Conservation (phyloP, 1,139 yeast species). For the Blastobotrys persicus region DNA sequence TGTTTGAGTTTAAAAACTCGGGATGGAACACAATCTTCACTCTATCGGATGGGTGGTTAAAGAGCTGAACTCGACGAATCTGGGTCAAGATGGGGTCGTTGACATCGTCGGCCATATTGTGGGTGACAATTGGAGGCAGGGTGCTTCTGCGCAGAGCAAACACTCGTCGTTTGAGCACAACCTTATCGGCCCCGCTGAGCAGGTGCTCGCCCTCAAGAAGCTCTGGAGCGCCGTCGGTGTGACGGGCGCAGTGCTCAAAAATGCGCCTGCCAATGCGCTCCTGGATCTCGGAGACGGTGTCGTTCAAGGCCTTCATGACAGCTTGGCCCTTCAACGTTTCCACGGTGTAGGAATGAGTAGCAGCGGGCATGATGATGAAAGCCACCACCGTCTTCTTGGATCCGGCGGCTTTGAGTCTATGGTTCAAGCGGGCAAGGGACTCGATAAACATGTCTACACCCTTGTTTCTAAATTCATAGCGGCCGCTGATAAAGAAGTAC, state of each 20-base stretch:
- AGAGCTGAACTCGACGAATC: conserved; percentile 85
- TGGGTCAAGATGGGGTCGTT: conserved; percentile 90
- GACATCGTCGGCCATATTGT: conserved; percentile 91
- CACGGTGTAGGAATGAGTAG: conserved; percentile 88
- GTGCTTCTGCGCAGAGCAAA: conserved; percentile 87
- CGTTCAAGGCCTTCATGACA: conserved; percentile 85
- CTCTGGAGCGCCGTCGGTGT: conserved; percentile 58
- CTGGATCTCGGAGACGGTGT: conserved; percentile 86
- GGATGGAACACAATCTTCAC: conserved; percentile 98
- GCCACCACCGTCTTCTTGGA: conserved; percentile 94
- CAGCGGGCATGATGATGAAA: conserved; percentile 98
- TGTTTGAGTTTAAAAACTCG: conserved; percentile 90
- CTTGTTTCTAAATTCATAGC: conserved; percentile 94
- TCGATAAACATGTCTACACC: conserved; percentile 97
- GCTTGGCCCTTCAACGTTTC: conserved; percentile 97
- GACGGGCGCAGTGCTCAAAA: conserved; percentile 86
- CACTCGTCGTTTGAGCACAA: conserved; percentile 85
- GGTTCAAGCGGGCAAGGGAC: conserved; percentile 86
- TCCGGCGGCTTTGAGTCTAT: conserved; percentile 73
- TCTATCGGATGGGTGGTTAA: conserved; percentile 85
- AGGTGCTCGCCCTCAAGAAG: conserved; percentile 73
- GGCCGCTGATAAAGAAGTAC: conserved; percentile 94
- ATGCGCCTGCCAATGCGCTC: conserved; percentile 81
- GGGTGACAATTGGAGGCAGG: conserved; percentile 96
- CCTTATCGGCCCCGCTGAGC: conserved; percentile 84